phyloP scores from a whole-genome alignment of 1,284 basidiomycete genomes.

The Melanopsichium pennsylvanicum region DNA sequence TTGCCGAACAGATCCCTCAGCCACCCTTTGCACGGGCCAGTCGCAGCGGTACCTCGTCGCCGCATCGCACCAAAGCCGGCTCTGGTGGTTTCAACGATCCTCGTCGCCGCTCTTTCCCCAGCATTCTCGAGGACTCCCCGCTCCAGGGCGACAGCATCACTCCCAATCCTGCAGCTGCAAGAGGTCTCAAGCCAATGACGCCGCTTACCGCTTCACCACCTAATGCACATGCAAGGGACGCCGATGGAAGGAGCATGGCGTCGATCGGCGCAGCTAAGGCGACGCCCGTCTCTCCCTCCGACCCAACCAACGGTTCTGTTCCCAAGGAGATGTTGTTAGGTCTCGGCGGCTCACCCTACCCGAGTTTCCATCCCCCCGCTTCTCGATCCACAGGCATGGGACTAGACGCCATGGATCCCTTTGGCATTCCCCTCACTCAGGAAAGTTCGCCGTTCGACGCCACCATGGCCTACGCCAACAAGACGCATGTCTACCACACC shows the following conservation, averaged over 20 bases:
- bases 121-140: constrained; percentile 39
- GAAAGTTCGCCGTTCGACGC: constrained; percentile 45
- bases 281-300: background rate
- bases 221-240: constrained; percentile 1
- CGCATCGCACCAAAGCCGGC: constrained; percentile 27
- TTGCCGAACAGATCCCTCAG: constrained; percentile 36
- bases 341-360: constrained; percentile 52
- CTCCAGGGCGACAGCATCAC: constrained; percentile 26
- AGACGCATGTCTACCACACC: constrained; percentile 41
- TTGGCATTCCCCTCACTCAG: constrained; percentile 46
- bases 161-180: background rate
- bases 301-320: constrained; percentile 25
- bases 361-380: constrained; percentile 21
- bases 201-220: constrained; percentile 7
- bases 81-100: constrained; percentile 23
- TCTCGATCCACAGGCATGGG: background rate
- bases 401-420: constrained; percentile 38
- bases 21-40: constrained; percentile 38
- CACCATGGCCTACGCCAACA: constrained; percentile 44
- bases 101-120: constrained; percentile 44
- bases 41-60: constrained; percentile 41
- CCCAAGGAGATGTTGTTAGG: constrained; percentile 53
- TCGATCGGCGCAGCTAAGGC: background rate
- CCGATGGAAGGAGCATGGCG: background rate
- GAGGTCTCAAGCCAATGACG: constrained; percentile 33